Conservation (phyloP, 352 stramenopile genomes). For the Phytophthora rubi region DNA sequence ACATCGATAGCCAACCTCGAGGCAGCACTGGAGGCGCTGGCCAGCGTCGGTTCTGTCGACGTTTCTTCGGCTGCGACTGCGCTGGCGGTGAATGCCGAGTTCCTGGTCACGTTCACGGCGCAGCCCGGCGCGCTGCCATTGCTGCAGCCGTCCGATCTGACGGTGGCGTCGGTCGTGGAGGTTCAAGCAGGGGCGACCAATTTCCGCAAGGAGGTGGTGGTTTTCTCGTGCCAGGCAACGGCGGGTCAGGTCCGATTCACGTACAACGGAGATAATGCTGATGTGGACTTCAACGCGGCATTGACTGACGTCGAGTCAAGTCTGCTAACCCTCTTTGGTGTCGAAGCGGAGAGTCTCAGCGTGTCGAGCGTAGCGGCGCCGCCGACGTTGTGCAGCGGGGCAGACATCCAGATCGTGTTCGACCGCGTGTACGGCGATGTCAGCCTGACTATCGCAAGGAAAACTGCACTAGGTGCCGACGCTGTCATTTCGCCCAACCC, state of each 20-base stretch:
- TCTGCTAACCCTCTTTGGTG: conserved; percentile 54
- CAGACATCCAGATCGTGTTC: conserved; percentile 59
- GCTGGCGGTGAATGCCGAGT: conserved; percentile 28
- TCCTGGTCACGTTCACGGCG: conserved; percentile 66
- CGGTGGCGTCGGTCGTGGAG: conserved; percentile 38
- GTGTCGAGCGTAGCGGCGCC: conserved; percentile 51
- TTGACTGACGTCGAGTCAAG: conserved; percentile 43
- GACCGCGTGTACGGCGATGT: conserved; percentile 69
- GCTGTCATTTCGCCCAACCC: conserved; percentile 24
- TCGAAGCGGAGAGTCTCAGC: conserved; percentile 63
- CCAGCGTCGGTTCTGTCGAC: conserved; percentile 52
- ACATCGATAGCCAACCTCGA: conserved; percentile 44
- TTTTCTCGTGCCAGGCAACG: conserved; percentile 58
- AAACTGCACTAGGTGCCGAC: conserved; percentile 22
- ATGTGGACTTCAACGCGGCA: conserved; percentile 34
- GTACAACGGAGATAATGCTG: conserved; percentile 18
- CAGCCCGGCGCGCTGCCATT: conserved; percentile 57
- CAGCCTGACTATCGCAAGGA: conserved; percentile 33
- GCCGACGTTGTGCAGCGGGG: conserved; percentile 44
- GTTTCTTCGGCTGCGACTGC: conserved; percentile 40
- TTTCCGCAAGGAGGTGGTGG: conserved; percentile 70
- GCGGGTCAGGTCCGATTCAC: conserved; percentile 46
- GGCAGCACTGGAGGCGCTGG: conserved; percentile 43
- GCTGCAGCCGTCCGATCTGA: conserved; percentile 24
- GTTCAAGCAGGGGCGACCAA: conserved; percentile 49